Evolutionary conservation across 2,329 filamentous ascomycete species (phyloP), one percentile per base, ranked within the genome.

Genomic region (Pezicula rhizophila): DNA sequence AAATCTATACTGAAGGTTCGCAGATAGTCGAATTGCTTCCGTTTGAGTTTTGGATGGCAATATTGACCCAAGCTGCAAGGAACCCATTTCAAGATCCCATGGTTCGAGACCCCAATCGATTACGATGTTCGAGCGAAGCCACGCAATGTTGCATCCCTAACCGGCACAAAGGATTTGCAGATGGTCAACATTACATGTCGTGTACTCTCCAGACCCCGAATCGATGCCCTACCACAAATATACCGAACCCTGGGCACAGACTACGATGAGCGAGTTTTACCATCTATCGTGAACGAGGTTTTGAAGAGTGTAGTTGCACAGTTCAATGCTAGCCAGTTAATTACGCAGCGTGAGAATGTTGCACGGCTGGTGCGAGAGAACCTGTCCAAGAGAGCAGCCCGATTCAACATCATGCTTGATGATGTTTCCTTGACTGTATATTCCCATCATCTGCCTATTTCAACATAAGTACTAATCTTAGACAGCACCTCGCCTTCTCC

Each of bases 181-280:
- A 99, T 99, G 93, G 93, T 97, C 67, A 99, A 99, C 80, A 97
- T 99, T 68, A 99, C 92, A 66, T 99, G 93, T 73, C 92, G 93
- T 88, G 93, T 99, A 51, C 87, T 99, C 46, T 96, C 92, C 51
- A 79, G 90, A 61, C 93, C 93, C 49, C 83, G 90, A 50, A 76
- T 99, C 64, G 83, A 88, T 57, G 87, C 91, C 28, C 82, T 99
- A 38, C 93, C 93, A 15, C 89, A 96, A 73, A 99, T 99, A 65
- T 99, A 97, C 79, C 81, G 93, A 58, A 99, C 93, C 1, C 79
- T 99, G 33, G 93, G 93, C 47, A 85, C 84, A 49, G 93, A 99
- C 72, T 99, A 97, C 67, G 93, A 99, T 64, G 93, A 99, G 80
- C 80, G 93, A 52, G 90, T 99, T 38, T 77, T 99, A 55, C 93